phyloP scores from a whole-genome alignment of 2,329 filamentous ascomycete genomes.

The Myriosclerotinia duriaeana region DNA sequence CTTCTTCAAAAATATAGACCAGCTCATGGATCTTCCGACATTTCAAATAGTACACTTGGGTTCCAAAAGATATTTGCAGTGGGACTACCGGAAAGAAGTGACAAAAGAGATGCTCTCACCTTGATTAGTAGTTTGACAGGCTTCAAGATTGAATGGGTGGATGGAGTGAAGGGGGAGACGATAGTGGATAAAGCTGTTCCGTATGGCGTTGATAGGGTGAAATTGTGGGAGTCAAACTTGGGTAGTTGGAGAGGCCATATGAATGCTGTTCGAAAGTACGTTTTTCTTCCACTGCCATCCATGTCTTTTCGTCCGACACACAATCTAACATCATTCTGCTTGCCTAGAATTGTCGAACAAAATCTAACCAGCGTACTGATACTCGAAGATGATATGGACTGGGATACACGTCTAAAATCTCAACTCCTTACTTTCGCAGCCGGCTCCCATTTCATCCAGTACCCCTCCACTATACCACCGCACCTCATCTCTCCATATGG shows the following conservation, averaged over 20 bases:
- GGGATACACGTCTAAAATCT: constrained; percentile 44
- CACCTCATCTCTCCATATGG: constrained; percentile 34
- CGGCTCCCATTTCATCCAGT: constrained; percentile 21
- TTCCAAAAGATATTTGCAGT: constrained; percentile 50
- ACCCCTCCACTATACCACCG: not conserved
- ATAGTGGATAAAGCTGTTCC: constrained; percentile 48
- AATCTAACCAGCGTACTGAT: constrained; percentile 44
- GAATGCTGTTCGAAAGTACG: constrained; percentile 41
- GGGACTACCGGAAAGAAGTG: constrained; percentile 48
- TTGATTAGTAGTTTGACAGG: constrained; percentile 46
- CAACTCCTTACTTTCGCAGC: constrained; percentile 38
- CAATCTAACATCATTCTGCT: not conserved
- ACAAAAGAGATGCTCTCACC: constrained; percentile 51
- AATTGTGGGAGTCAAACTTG: constrained; percentile 39
- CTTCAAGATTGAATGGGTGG: constrained; percentile 47
- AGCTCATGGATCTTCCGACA: not conserved
- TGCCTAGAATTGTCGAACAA: constrained; percentile 39
- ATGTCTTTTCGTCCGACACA: too few species aligned
- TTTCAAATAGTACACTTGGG: constrained; percentile 9
- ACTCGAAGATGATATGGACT: constrained; percentile 49
- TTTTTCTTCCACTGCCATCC: not conserved
- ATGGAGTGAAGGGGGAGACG: constrained; percentile 45
- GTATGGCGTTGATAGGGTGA: constrained; percentile 12
- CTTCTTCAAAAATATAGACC: constrained; percentile 18
- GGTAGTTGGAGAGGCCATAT: constrained; percentile 47